These are phyloP conservation scores for Piromyces finnis DNA, from an alignment of 192 early-diverging fungal genomes.

Conservation along the genomic window DNA sequence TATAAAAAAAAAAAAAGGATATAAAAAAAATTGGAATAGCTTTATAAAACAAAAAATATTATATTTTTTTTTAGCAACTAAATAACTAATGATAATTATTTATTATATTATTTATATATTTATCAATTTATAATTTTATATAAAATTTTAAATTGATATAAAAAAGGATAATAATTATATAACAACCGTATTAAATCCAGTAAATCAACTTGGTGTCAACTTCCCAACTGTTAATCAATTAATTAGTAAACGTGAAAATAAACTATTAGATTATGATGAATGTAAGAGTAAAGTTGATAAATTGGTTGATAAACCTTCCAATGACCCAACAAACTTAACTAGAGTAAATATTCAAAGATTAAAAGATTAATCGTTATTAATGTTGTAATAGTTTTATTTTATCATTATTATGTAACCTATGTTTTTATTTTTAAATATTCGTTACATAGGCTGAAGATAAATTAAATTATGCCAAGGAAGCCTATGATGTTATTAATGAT, in stretches of 20 bases:
- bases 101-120: not conserved
- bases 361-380: no score
- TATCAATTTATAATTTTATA: no score
- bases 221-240: slow-evolving; percentile 89
- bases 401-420: no score
- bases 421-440: no score
- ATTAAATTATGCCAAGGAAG: slow-evolving; percentile 44
- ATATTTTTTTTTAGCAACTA: no score
- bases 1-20: no score
- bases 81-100: no score
- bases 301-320: slow-evolving; percentile 58
- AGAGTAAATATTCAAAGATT: no score
- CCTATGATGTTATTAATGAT: slow-evolving; percentile 67
- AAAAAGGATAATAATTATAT: slow-evolving; percentile 70
- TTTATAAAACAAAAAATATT: no score
- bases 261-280: slow-evolving; percentile 79
- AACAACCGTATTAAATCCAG: slow-evolving; percentile 72
- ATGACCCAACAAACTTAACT: slow-evolving; percentile 47
- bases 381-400: no score
- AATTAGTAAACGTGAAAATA: slow-evolving; percentile 72
- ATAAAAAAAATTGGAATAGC: no score
- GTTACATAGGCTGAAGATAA: slow-evolving; percentile 69
- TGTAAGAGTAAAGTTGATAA: slow-evolving; percentile 52
- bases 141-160: no score
- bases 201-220: slow-evolving; percentile 58